Base-by-base conservation (phyloP, 495 filamentous ascomycete genomes). In the Penicillium coprophilum region DNA sequence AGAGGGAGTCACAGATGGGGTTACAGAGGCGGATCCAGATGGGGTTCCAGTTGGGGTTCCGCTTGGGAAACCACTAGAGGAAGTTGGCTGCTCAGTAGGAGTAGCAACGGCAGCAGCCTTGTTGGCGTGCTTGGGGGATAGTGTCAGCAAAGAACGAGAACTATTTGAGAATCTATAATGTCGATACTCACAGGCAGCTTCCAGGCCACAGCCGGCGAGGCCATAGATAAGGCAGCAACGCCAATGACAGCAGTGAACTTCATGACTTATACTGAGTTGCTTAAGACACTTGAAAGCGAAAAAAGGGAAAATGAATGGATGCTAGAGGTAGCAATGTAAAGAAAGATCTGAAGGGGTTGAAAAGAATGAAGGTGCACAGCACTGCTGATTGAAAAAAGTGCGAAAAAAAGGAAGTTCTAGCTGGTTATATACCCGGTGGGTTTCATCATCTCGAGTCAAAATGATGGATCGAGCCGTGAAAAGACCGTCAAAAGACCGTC, bases 211-310 rank as follows among this genome's bases (percentile, higher is more conserved):
- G 64, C 61, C 41, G 58, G 61, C 13, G 62, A 62, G 46, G 60
- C 57, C 53, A 72, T 38, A 55, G 36, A 60, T 36, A 71, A 58
- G 50, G 62, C 65, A 38, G 61, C 65, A 55, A 65, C 55, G 58
- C 68, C 67, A 49, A 71, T 38, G 45, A 59, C 19, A 66, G 67
- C 28, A 46, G 63, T 65, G 53, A 67, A 53, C 64, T 70, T 75
- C 72, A 75, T 73, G 56, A 50, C 58, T 20, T 55, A 19, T 45
- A n/a, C n/a, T 54, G 56, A 57, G 31, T 52, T 45, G 23, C 44
- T 34, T n/a, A n/a, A 43, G 31, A 46, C 24, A 58, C 40, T 47
- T 17, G 41, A 56, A 48, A 38, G 30, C 40, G 44, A 15, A 38
- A 43, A n/a, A n/a, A n/a, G 21, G 27, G 32, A 36, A 50, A 65